These are phyloP conservation scores for Tuber indicum DNA, from an alignment of 495 filamentous ascomycete species.

Conservation along the genomic window DNA sequence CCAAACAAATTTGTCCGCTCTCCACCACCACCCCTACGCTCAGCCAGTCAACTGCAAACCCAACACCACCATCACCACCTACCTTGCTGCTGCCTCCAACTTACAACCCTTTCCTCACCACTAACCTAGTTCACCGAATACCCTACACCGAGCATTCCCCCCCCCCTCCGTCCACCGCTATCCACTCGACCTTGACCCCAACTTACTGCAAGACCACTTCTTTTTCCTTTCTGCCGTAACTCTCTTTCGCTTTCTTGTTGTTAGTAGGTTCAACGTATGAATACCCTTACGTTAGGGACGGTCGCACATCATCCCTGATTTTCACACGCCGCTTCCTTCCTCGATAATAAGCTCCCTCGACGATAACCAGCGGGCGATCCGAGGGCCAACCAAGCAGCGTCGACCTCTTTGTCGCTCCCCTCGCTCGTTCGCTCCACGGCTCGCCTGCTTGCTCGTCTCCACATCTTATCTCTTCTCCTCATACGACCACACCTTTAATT, in stretches of 20 bases:
- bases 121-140: neutral
- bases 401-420: neutral
- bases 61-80: neutral
- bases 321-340: neutral
- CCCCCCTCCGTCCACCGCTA: neutral
- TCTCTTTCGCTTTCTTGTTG: neutral
- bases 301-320: neutral
- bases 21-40: neutral
- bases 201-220: neutral
- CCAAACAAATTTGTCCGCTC: neutral
- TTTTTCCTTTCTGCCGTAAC: neutral
- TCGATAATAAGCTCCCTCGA: constrained; percentile 1
- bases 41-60: neutral
- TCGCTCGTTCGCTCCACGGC: neutral
- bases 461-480: neutral
- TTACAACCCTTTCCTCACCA: neutral
- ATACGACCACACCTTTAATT: constrained; percentile 5
- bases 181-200: neutral
- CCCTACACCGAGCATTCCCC: neutral
- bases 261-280: neutral
- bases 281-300: neutral
- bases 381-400: neutral
- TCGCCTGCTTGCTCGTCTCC: constrained; percentile 4
- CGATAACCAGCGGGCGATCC: constrained; percentile 1
- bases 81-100: neutral